Evolutionary conservation across 495 filamentous ascomycete species (phyloP).

Genomic region (Penicillium lagena): DNA sequence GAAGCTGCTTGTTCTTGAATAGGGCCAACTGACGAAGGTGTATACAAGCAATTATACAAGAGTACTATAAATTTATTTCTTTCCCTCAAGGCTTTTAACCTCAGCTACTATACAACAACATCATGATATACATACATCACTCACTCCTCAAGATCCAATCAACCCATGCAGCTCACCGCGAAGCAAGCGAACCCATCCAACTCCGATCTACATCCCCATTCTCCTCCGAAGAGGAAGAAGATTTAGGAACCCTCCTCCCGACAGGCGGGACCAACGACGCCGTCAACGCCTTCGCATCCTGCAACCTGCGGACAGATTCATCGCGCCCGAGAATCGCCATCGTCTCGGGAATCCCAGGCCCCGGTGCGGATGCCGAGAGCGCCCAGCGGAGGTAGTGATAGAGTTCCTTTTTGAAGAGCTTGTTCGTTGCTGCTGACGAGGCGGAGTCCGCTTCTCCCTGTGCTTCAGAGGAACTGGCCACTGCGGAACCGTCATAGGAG

Average conservation of each 20-base stretch:
- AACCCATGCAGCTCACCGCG: background rate
- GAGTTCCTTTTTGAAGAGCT: conserved; percentile 35
- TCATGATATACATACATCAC: too few relatives aligned
- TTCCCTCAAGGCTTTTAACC: too few relatives aligned
- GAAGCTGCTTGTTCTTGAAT: too few relatives aligned
- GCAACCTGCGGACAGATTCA: conserved; percentile 50
- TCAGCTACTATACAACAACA: too few relatives aligned
- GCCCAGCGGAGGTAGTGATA: conserved; percentile 65
- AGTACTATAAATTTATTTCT: too few relatives aligned
- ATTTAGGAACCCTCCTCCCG: conserved; percentile 14
- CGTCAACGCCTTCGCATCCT: conserved; percentile 35
- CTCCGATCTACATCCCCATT: conserved; percentile 18
- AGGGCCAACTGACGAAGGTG: too few relatives aligned
- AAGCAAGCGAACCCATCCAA: conserved; percentile 39
- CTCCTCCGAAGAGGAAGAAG: conserved; percentile 1
- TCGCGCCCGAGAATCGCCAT: conserved; percentile 60
- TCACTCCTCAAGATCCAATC: too few relatives aligned
- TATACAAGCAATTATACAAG: too few relatives aligned
- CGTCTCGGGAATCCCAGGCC: conserved; percentile 50
- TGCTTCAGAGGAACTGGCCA: conserved; percentile 4
- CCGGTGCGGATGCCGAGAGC: conserved; percentile 48
- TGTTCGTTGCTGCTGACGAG: conserved; percentile 14
- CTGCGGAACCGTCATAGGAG: conserved; percentile 26
- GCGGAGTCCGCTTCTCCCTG: background rate
- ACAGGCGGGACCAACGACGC: conserved; percentile 10